Percentiles rank a stretch among this genome's conserved stretches.
phyloP scores from a whole-genome alignment of 495 filamentous ascomycete genomes.

The Xylaria nigripes region DNA sequence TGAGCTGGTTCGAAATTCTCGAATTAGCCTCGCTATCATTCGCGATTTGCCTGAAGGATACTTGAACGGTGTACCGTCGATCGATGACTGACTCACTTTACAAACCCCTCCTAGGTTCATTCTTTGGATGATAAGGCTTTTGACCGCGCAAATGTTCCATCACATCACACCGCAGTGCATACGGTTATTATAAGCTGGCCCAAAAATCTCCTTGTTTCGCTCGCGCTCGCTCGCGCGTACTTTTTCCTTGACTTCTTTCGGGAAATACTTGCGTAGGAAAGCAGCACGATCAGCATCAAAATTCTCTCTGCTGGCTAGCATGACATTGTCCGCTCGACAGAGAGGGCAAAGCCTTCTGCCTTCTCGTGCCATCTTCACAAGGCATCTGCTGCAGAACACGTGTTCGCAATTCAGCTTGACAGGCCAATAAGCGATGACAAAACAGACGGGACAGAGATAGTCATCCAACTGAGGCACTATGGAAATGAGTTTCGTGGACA shows the following conservation, averaged over 20 bases:
- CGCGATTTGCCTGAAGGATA: background rate
- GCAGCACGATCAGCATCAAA: constrained; percentile 51
- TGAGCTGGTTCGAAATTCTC: background rate
- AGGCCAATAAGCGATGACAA: constrained; percentile 56
- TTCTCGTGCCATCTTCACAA: constrained; percentile 59
- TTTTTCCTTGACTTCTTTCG: constrained; percentile 58
- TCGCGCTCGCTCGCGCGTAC: constrained; percentile 49
- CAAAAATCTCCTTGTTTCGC: constrained; percentile 46
- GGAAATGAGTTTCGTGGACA: constrained; percentile 54
- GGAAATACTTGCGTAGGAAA: constrained; percentile 62
- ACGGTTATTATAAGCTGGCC: constrained; percentile 35
- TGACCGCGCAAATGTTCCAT: constrained; percentile 10
- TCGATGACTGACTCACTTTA: background rate
- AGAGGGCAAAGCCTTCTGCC: constrained; percentile 55
- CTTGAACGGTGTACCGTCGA: background rate
- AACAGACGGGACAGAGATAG: constrained; percentile 68
- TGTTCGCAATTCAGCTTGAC: constrained; percentile 57
- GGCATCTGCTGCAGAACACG: constrained; percentile 64
- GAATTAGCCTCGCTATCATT: background rate
- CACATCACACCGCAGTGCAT: constrained; percentile 37
- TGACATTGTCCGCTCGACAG: constrained; percentile 53
- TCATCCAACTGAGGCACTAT: constrained; percentile 64
- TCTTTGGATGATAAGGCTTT: background rate
- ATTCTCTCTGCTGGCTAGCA: constrained; percentile 52
- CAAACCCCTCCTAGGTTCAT: background rate